Evolutionary conservation across 176 grass and related monocot genomes (phyloP).

Genomic region (Zoysia pacifica): DNA sequence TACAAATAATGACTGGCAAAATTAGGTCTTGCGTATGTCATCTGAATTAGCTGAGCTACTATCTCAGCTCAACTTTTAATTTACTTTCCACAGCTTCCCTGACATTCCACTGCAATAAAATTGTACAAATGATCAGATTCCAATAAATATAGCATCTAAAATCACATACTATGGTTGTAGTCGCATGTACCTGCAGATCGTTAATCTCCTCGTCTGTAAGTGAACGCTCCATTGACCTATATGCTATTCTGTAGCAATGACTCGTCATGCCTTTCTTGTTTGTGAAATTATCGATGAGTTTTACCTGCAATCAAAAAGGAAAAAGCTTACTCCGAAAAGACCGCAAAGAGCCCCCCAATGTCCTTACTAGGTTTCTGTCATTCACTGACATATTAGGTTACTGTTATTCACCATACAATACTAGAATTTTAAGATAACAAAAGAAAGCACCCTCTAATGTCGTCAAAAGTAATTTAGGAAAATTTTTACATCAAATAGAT

Average conservation of each 20-base stretch:
- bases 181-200: constrained; percentile 63
- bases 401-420: not conserved
- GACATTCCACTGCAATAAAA: constrained; percentile 73
- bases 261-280: constrained; percentile 99
- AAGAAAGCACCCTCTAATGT: constrained; percentile 2
- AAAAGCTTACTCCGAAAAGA: not conserved
- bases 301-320: constrained; percentile 51
- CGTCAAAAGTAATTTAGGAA: not conserved
- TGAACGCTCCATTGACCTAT: constrained; percentile 87
- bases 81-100: constrained; percentile 87
- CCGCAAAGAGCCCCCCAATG: not conserved
- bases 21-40: constrained; percentile 17
- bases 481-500: not conserved
- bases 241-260: constrained; percentile 92
- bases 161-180: not conserved
- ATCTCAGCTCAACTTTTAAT: constrained; percentile 81
- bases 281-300: constrained; percentile 93
- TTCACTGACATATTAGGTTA: not conserved
- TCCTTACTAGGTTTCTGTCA: constrained; percentile 6
- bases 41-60: constrained; percentile 18
- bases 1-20: constrained; percentile 36
- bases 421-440: constrained; percentile 1
- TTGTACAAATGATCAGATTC: constrained; percentile 25
- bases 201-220: constrained; percentile 95
- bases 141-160: not conserved